Conservation (phyloP, 306 rosid genomes). For the Rubus parviflorus region DNA sequence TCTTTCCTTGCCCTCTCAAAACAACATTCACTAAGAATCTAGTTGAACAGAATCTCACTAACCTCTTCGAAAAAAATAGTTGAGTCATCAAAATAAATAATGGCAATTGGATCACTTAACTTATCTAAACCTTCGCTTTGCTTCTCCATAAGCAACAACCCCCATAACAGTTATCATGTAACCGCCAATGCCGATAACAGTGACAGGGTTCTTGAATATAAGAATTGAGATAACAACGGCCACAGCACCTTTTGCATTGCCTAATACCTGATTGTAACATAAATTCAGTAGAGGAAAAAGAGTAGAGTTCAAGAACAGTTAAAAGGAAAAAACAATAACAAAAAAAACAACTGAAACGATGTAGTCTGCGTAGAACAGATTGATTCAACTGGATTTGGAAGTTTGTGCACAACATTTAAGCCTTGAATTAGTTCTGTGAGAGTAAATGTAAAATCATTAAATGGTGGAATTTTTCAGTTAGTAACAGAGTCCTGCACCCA, state of each 20-base stretch:
- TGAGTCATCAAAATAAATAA: slow-evolving; percentile 1
- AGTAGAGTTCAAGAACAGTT: not conserved
- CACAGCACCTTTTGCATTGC: slow-evolving; percentile 97
- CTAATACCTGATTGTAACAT: slow-evolving; percentile 64
- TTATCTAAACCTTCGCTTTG: slow-evolving; percentile 86
- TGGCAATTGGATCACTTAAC: slow-evolving; percentile 32
- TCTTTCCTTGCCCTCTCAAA: not conserved
- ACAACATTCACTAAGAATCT: slow-evolving; percentile 34
- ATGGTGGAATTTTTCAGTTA: not conserved
- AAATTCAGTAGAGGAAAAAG: slow-evolving; percentile 2
- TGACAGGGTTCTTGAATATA: slow-evolving; percentile 90
- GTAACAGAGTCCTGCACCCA: not conserved
- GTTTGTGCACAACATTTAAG: not conserved
- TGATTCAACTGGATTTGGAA: not conserved
- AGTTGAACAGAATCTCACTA: slow-evolving; percentile 23
- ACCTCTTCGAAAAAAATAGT: slow-evolving; percentile 30
- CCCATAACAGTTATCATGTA: slow-evolving; percentile 77
- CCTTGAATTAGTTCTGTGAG: not conserved
- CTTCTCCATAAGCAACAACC: slow-evolving; percentile 88
- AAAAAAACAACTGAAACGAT: not conserved
- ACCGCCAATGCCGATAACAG: slow-evolving; percentile 81
- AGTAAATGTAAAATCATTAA: not conserved
- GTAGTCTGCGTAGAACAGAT: not conserved
- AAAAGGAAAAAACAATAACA: not conserved
- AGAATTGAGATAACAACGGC: slow-evolving; percentile 97